Conservation (phyloP, 177 flowering plant genomes). For the Vitis hybrid region DNA sequence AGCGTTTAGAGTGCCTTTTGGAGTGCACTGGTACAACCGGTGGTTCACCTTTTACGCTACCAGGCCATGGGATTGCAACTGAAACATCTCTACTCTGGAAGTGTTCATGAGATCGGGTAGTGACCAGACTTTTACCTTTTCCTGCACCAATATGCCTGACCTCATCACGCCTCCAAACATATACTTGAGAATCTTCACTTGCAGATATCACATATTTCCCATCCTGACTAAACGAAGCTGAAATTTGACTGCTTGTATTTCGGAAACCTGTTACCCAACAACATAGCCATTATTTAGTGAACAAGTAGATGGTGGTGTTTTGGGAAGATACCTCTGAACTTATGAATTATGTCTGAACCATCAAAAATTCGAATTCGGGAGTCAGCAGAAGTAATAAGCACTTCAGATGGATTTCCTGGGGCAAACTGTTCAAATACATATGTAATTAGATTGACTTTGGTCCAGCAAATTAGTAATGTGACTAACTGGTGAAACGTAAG, state of each 20-base stretch:
- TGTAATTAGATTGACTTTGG: constrained; percentile 2
- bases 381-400: constrained; percentile 71
- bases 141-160: constrained; percentile 25
- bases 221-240: constrained; percentile 66
- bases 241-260: constrained; percentile 85
- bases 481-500: not conserved
- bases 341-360: constrained; percentile 46
- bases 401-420: constrained; percentile 53
- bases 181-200: constrained; percentile 88
- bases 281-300: not conserved
- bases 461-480: not conserved
- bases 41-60: constrained; percentile 47
- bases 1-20: constrained; percentile 47
- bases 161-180: constrained; percentile 75
- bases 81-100: constrained; percentile 82
- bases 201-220: constrained; percentile 73
- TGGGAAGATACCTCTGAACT: constrained; percentile 51
- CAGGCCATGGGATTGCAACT: constrained; percentile 89
- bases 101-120: constrained; percentile 52
- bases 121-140: constrained; percentile 35
- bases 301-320: not conserved
- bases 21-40: constrained; percentile 36
- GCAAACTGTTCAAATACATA: constrained; percentile 43
- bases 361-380: constrained; percentile 59
- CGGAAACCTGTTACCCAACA: constrained; percentile 53